A percentile compares a stretch with the other conserved stretches of the same genome.
Evolutionary conservation across 2,329 filamentous ascomycete genomes (phyloP).

Genomic region (Apiospora malaysiana): DNA sequence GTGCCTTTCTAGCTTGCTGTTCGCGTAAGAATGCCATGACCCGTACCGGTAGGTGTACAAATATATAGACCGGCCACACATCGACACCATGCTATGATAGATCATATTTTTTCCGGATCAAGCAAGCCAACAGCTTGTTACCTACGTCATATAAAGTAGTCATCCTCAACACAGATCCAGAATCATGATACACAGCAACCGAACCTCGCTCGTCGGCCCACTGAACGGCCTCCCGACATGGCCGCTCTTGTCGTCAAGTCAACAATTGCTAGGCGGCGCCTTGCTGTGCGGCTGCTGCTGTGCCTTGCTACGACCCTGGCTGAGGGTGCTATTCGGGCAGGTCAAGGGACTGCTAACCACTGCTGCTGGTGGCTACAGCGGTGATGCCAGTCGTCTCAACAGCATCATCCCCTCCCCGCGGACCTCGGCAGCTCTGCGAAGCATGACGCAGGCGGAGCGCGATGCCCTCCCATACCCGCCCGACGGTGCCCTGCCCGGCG

Average conservation of each 20-base stretch:
- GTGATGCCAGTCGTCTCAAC: not conserved
- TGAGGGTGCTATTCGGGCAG: not conserved
- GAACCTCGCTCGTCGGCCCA: not conserved
- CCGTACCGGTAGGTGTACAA: not conserved
- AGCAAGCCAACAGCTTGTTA: not conserved
- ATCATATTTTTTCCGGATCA: not conserved
- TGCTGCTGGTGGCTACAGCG: not conserved
- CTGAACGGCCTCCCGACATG: not conserved
- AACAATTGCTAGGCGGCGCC: not conserved
- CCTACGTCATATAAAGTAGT: not conserved
- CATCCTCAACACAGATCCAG: not conserved
- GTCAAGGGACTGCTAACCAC: not conserved
- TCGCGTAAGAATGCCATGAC: not conserved
- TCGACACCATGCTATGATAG: not conserved
- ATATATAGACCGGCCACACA: not conserved
- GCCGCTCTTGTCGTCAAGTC: not conserved
- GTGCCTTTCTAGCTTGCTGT: not conserved
- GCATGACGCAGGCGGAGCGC: conserved; percentile 7
- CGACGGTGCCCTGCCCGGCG: conserved; percentile 68
- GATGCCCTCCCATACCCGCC: conserved; percentile 65
- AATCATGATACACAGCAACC: not conserved
- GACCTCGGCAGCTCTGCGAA: not conserved
- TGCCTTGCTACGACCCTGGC: not conserved
- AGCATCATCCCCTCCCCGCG: not conserved
- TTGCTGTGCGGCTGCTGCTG: not conserved